Evolutionary conservation across 139 green algal genomes (phyloP).

Genomic region (Pleodorina starrii): DNA sequence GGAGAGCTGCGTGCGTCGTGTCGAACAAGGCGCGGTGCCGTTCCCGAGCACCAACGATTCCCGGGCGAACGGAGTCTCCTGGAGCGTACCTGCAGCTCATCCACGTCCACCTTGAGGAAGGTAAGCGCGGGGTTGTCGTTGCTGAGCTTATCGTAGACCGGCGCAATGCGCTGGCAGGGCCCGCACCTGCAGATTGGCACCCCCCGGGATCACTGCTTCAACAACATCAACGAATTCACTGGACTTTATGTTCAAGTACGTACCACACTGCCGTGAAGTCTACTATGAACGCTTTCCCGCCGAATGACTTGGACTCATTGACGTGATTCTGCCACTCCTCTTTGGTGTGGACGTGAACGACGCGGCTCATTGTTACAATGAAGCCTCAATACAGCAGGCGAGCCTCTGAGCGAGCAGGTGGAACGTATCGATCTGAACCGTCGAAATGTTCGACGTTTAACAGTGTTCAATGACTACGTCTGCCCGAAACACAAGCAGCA

Average conservation of each 20-base stretch:
- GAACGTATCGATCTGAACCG: too few species aligned
- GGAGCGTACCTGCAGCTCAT: constrained; percentile 37
- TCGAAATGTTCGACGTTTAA: too few species aligned
- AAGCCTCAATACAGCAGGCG: too few species aligned
- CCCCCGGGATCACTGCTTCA: background rate
- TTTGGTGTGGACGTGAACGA: background rate
- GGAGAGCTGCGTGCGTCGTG: too few species aligned
- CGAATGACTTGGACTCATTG: background rate
- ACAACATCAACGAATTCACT: background rate
- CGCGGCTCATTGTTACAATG: constrained; percentile 20
- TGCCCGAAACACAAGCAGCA: too few species aligned
- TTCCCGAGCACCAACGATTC: too few species aligned
- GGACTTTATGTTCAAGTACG: background rate
- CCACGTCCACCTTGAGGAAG: constrained; percentile 56
- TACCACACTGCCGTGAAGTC: constrained; percentile 64
- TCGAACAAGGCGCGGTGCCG: too few species aligned
- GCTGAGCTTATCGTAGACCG: constrained; percentile 73
- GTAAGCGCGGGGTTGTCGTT: constrained; percentile 55
- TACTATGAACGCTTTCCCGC: constrained; percentile 42
- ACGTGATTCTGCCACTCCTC: constrained; percentile 14
- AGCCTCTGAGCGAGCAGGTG: too few species aligned
- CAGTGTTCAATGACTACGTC: too few species aligned
- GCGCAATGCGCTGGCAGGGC: constrained; percentile 79
- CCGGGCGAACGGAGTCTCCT: too few species aligned
- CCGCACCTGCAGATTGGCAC: constrained; percentile 60